Conservation (phyloP, 192 early-diverging fungal genomes). For the Rhizophagus prolifer region DNA sequence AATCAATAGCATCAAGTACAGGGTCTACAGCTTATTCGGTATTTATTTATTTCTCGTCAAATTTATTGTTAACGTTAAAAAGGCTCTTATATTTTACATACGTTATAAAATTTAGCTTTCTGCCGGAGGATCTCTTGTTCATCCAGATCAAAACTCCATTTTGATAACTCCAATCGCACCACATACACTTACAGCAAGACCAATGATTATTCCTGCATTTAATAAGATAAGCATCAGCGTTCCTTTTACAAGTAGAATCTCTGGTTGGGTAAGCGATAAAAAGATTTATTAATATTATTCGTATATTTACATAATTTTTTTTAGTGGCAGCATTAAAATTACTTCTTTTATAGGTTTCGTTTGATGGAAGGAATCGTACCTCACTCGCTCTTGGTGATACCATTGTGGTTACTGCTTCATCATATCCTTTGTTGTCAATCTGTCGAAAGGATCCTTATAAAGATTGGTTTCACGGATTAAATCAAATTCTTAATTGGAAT, state of each 20-base stretch:
- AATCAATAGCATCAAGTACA: slow-evolving; percentile 75
- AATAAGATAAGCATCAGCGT: slow-evolving; percentile 76
- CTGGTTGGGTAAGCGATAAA: slow-evolving; percentile 70
- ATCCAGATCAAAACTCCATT: slow-evolving; percentile 87
- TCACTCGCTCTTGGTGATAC: slow-evolving; percentile 79
- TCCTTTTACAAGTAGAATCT: slow-evolving; percentile 49
- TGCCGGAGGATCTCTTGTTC: slow-evolving; percentile 90
- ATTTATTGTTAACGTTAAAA: not conserved
- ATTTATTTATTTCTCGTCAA: not conserved
- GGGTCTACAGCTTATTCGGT: slow-evolving; percentile 85
- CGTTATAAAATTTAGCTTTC: slow-evolving; percentile 54
- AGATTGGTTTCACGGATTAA: slow-evolving; percentile 89
- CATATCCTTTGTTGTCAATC: slow-evolving; percentile 81
- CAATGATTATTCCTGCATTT: slow-evolving; percentile 89
- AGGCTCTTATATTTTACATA: slow-evolving; percentile 22
- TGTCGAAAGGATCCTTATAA: slow-evolving; percentile 64
- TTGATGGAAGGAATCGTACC: slow-evolving; percentile 88
- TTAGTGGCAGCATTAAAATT: too few species aligned
- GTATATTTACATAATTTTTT: too few species aligned
- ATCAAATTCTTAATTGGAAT: slow-evolving; percentile 89
- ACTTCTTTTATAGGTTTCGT: slow-evolving; percentile 42
- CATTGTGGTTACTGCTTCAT: slow-evolving; percentile 79
- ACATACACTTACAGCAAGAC: slow-evolving; percentile 87
- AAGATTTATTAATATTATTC: too few species aligned
- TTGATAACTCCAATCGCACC: slow-evolving; percentile 89